Percentiles rank a stretch among this genome's conserved stretches.
Conservation (phyloP, 1,139 yeast genomes). For the Magnusiomyces starmeri region DNA sequence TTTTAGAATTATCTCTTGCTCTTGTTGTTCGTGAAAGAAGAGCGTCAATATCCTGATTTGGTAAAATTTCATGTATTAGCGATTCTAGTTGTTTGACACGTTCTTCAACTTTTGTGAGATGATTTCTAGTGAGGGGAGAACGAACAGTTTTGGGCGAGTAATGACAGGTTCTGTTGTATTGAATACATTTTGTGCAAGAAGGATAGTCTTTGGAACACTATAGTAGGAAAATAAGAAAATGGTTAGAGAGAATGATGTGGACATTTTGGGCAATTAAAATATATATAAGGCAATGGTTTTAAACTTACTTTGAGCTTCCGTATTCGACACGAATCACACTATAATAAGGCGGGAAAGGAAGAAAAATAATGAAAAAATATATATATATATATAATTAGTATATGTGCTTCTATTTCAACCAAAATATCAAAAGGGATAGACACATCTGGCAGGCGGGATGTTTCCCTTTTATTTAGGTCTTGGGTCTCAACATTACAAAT, state of each 20-base stretch:
- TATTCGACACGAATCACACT: slow-evolving; percentile 47
- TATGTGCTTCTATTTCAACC: too few species aligned
- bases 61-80: slow-evolving; percentile 41
- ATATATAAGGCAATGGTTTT: too few species aligned
- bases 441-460: too few species aligned
- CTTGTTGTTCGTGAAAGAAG: slow-evolving; percentile 21
- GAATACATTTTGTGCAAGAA: slow-evolving; percentile 65
- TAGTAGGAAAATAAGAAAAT: slow-evolving; percentile 29
- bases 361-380: not conserved
- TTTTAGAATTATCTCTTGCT: not conserved
- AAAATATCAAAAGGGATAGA: too few species aligned
- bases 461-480: too few species aligned
- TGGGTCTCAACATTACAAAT: too few species aligned
- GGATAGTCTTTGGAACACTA: slow-evolving; percentile 64
- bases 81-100: slow-evolving; percentile 50
- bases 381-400: too few species aligned
- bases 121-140: slow-evolving; percentile 68
- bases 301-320: slow-evolving; percentile 40
- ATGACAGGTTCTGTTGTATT: slow-evolving; percentile 65
- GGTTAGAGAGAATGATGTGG: slow-evolving; percentile 34
- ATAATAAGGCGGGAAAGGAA: not conserved
- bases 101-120: slow-evolving; percentile 65
- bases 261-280: not conserved
- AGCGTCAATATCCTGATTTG: slow-evolving; percentile 40
- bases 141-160: slow-evolving; percentile 74